Evolutionary conservation across 305 asterid species (phyloP), one percentile per base, ranked within the genome.

Genomic region (Fraxinus ornus): DNA sequence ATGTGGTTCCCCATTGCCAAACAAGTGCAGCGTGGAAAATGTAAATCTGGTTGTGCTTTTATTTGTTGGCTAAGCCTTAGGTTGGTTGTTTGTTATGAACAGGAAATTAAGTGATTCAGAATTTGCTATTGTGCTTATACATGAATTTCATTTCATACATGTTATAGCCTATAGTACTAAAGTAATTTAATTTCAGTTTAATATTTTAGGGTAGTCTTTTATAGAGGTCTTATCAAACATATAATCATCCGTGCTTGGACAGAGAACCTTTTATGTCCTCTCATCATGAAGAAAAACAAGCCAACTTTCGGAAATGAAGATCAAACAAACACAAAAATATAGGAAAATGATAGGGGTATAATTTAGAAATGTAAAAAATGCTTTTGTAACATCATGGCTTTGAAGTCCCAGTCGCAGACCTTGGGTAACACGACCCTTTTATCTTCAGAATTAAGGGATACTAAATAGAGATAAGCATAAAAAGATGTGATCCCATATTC

Each of bases 21-120:
- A 19, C 3, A 57, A 12, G 73, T 80, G 84, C 76, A 41, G 78
- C 52, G 24, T 52, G 37, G 73, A 52, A 30, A 72, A 47, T 75
- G 78, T 37, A 10, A 33, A 19, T 33, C 57, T 64, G 74, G 2
- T 49, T 37, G 35, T 21, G 35, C 13, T 33, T 77, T 41, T 3
- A 4, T 83, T 37, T 22, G 60, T 44, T 35, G 35, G 36, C 5
- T 49, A 44, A 82, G 41, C 17, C n/a, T 41, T 10, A 35, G 81
- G 72, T 55, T 7, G 81, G 77, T 28, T 77, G 75, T 30, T 41
- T 76, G 68, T n/a, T 2, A 60, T 21, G 28, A 60, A 22, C 22
- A 60, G 70, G 70, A 60, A n/a, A 6, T 22, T 21, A 60, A 7
- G 28, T 60, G 70, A 60, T 21, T 19, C 70, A 60, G 24, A 19